Base-by-base conservation (phyloP, 345 rosid species). In the Salix purpurea region DNA sequence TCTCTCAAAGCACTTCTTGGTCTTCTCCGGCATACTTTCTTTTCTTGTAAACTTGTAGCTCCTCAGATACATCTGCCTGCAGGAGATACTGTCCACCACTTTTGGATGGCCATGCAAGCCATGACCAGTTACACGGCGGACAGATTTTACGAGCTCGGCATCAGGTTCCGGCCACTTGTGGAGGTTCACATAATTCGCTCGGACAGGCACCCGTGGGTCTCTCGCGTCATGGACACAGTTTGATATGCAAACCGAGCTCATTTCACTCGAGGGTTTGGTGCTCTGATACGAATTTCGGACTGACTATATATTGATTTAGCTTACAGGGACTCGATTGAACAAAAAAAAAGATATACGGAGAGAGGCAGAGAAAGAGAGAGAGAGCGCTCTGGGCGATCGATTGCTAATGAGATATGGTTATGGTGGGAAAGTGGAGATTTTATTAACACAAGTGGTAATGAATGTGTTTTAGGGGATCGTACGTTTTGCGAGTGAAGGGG, bases 231-330 rank as follows among this genome's bases (percentile, higher is more conserved):
- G 83, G 65, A 91, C 85, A 78, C 98, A 94, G 83, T 82, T 89
- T 16, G 97, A 88, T 79, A 94, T 88, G 85, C 97, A 94, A 34
- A 85, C 89, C 13, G 97, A 90, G 65, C 75, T 86, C 98, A 91
- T 92, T 11, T 64, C 69, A 24, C 65, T 21, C 42, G 5, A 2
- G 11, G 24, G n/a, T 50, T 28, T 70, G 46, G n/a, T 54, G 64
- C 1, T 54, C 23, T 5, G 4, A 66, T 28, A 5, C 50, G 13
- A 13, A 36, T 23, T 70, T 42, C n/a, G 40, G 46, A 23, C 16
- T 52, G 40, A 72, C 69, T 70, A 76, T 81, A 78, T 80, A 81
- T 69, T 24, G 71, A 12, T 30, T 10, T 4, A 44, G 4, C 28
- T n/a, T 58, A n/a, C 62, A 80, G 73, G 79, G 88, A 90, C 84